These are phyloP conservation scores for Metschnikowia colocasiae DNA, from an alignment of 805 yeast species.

Conservation along the genomic window DNA sequence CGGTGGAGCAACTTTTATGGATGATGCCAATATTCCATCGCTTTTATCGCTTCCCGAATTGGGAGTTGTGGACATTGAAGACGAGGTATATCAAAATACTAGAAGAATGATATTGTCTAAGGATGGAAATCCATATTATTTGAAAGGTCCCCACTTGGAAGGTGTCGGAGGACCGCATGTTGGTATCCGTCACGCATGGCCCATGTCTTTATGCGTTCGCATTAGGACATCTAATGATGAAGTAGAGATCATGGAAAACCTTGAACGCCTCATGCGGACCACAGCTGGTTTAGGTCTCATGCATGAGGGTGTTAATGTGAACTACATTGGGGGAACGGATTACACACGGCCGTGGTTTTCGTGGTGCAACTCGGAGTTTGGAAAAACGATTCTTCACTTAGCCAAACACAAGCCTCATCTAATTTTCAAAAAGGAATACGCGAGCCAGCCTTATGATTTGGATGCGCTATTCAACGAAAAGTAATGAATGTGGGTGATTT, in stretches of 20 bases:
- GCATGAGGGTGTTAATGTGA: constrained; percentile 78
- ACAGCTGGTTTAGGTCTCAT: constrained; percentile 77
- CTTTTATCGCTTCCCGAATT: constrained; percentile 74
- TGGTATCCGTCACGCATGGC: constrained; percentile 83
- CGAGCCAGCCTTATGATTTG: constrained; percentile 27
- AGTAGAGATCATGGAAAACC: constrained; percentile 52
- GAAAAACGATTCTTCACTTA: constrained; percentile 75
- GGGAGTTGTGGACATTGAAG: constrained; percentile 53
- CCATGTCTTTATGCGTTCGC: constrained; percentile 74
- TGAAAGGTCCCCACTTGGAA: constrained; percentile 57
- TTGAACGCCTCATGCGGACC: constrained; percentile 50
- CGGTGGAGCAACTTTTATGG: constrained; percentile 73
- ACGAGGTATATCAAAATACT: constrained; percentile 70
- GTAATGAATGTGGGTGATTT: not conserved
- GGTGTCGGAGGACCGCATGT: constrained; percentile 94
- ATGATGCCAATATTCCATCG: constrained; percentile 89
- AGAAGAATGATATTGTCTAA: constrained; percentile 68
- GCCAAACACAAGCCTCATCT: constrained; percentile 71
- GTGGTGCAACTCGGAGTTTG: constrained; percentile 92
- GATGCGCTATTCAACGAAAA: constrained; percentile 18
- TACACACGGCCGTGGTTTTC: constrained; percentile 89
- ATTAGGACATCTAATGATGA: constrained; percentile 75
- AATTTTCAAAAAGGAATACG: constrained; percentile 49
- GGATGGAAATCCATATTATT: constrained; percentile 73
- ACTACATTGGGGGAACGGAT: constrained; percentile 40